Conservation (phyloP, 495 filamentous ascomycete species). For the Xylaria sp. region DNA sequence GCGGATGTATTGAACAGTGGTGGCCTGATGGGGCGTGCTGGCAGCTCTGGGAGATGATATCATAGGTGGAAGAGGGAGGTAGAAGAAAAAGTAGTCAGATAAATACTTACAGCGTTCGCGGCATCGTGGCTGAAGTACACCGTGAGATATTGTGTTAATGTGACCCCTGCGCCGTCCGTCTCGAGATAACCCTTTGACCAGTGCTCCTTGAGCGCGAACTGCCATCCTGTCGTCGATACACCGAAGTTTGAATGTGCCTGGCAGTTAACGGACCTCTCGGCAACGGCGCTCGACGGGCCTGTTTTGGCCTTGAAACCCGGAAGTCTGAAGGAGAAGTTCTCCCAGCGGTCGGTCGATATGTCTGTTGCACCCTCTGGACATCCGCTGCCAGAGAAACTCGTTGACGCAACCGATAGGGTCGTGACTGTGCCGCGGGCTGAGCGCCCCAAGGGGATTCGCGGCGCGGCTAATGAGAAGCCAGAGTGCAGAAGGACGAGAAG, state of each 20-base stretch:
- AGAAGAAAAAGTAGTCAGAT: background rate
- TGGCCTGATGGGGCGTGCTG: background rate
- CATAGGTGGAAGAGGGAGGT: background rate
- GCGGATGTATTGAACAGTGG: slow-evolving; percentile 2
- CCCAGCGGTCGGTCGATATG: background rate
- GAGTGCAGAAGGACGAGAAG: slow-evolving; percentile 10
- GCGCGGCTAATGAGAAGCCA: background rate
- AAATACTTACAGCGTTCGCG: background rate
- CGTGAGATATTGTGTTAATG: slow-evolving; percentile 16
- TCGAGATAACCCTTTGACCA: slow-evolving; percentile 18
- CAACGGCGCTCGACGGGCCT: background rate
- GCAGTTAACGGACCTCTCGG: slow-evolving; percentile 14
- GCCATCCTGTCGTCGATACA: slow-evolving; percentile 5
- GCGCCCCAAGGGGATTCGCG: background rate
- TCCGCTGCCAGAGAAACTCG: slow-evolving; percentile 20
- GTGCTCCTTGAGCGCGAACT: slow-evolving; percentile 20
- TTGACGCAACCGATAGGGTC: background rate
- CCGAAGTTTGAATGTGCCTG: slow-evolving; percentile 4
- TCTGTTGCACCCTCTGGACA: slow-evolving; percentile 18
- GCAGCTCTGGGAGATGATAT: background rate
- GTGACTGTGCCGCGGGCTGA: background rate
- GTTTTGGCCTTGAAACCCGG: slow-evolving; percentile 15
- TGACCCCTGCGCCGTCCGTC: slow-evolving; percentile 3
- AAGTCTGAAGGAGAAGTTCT: slow-evolving; percentile 5
- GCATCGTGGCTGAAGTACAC: slow-evolving; percentile 21